phyloP scores from a whole-genome alignment of 1,284 basidiomycete species.

The Leucoagaricus sp. region DNA sequence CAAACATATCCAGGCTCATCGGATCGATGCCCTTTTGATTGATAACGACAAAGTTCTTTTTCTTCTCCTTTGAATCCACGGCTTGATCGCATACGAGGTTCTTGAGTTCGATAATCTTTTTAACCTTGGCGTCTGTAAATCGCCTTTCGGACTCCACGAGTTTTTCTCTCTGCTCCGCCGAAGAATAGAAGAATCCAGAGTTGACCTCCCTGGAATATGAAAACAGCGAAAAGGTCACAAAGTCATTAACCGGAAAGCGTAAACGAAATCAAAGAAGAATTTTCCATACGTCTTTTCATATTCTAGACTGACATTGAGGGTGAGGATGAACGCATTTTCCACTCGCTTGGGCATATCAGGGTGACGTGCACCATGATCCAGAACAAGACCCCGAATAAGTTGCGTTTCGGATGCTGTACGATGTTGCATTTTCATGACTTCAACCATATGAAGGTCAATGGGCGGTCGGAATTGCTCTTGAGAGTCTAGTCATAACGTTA shows the following conservation, averaged over 20 bases:
- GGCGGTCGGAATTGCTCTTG: constrained; percentile 78
- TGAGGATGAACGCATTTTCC: constrained; percentile 96
- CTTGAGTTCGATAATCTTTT: constrained; percentile 98
- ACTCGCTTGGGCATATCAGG: constrained; percentile 99
- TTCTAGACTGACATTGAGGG: constrained; percentile 96
- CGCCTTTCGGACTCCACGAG: constrained; percentile 96
- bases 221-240: too few relatives aligned
- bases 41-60: constrained; percentile 92
- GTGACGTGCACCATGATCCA: constrained; percentile 96
- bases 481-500: constrained; percentile 40
- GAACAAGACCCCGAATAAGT: constrained; percentile 91
- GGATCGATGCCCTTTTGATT: constrained; percentile 99
- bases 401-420: constrained; percentile 98
- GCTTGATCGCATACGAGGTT: constrained; percentile 94
- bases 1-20: constrained; percentile 93
- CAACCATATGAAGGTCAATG: constrained; percentile 99
- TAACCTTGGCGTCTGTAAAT: constrained; percentile 93
- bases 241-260: constrained; percentile 14
- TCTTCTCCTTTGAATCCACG: constrained; percentile 77
- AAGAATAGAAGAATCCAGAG: constrained; percentile 99
- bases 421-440: constrained; percentile 99
- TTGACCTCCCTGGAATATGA: constrained; percentile 90
- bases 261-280: background rate
- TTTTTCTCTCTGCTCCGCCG: constrained; percentile 98
- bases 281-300: constrained; percentile 96